Evolutionary conservation across 305 asterid species (phyloP).

Genomic region (Fraxinus ornus): DNA sequence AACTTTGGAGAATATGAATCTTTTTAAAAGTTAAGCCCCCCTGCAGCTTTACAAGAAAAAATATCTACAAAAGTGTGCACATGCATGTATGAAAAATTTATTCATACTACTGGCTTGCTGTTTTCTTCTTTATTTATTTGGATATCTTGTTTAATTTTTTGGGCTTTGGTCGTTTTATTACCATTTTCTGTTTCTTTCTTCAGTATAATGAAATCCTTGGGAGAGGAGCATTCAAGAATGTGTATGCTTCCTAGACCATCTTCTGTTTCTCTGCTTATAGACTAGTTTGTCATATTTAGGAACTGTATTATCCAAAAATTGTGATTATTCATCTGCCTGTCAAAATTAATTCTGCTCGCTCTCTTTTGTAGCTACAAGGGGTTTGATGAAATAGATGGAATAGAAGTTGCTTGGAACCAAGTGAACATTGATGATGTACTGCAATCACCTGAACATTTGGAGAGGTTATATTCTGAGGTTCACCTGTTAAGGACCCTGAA

Average conservation of each 20-base stretch:
- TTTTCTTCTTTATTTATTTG: constrained; percentile 11
- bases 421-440: constrained; percentile 54
- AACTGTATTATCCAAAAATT: background rate
- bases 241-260: constrained; percentile 56
- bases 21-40: background rate
- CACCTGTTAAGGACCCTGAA: constrained; percentile 54
- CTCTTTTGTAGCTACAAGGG: constrained; percentile 55
- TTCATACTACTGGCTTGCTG: constrained; percentile 4
- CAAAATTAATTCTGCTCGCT: constrained; percentile 20
- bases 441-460: constrained; percentile 55
- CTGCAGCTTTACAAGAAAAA: background rate
- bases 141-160: constrained; percentile 2
- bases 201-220: constrained; percentile 86
- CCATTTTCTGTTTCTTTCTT: constrained; percentile 45
- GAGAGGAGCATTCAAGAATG: constrained; percentile 88
- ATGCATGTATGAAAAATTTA: background rate
- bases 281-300: background rate
- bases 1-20: background rate
- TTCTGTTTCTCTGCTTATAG: background rate
- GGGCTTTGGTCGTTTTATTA: constrained; percentile 28
- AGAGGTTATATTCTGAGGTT: constrained; percentile 63
- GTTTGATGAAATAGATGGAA: constrained; percentile 66
- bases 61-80: background rate
- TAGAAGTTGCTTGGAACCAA: constrained; percentile 84
- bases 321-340: background rate